phyloP scores from a whole-genome alignment of 352 stramenopile species.

The Phytopythium kandeliae region DNA sequence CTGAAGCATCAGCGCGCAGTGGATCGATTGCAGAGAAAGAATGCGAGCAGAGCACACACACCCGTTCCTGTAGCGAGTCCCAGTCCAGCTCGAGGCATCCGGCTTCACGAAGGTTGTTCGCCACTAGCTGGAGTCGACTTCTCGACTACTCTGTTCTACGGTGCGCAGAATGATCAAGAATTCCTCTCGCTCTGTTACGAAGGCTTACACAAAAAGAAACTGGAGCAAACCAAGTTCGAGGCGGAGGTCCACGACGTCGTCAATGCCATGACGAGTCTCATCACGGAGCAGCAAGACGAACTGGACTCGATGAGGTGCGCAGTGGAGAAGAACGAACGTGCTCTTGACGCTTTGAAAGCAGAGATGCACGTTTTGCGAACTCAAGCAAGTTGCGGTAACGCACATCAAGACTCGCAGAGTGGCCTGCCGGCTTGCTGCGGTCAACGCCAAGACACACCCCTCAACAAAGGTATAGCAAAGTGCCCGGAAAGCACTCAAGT shows the following conservation, averaged over 20 bases:
- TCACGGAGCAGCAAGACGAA: conserved; percentile 41
- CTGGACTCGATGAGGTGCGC: conserved; percentile 8
- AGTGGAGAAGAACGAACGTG: conserved; percentile 12
- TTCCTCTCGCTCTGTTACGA: conserved; percentile 18
- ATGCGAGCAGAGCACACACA: background rate
- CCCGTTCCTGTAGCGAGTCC: background rate
- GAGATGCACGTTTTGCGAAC: conserved; percentile 13
- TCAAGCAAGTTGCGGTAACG: background rate
- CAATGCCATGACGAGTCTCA: conserved; percentile 31
- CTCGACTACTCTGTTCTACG: background rate
- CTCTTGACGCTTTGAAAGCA: conserved; percentile 16
- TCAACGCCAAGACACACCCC: background rate
- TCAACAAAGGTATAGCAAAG: background rate
- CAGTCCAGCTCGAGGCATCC: background rate
- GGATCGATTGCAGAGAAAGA: background rate
- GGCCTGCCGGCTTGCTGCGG: background rate
- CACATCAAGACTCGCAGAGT: background rate
- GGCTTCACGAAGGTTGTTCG: background rate
- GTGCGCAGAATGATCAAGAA: conserved; percentile 13
- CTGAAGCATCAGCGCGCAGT: conserved; percentile 1
- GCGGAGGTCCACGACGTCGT: conserved; percentile 33
- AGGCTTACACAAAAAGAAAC: conserved; percentile 17
- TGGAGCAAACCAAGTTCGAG: conserved; percentile 16
- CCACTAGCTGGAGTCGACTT: background rate
- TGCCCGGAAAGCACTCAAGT: background rate